Evolutionary conservation across 2,329 filamentous ascomycete genomes (phyloP).

Genomic region (Zasmidium angulare): DNA sequence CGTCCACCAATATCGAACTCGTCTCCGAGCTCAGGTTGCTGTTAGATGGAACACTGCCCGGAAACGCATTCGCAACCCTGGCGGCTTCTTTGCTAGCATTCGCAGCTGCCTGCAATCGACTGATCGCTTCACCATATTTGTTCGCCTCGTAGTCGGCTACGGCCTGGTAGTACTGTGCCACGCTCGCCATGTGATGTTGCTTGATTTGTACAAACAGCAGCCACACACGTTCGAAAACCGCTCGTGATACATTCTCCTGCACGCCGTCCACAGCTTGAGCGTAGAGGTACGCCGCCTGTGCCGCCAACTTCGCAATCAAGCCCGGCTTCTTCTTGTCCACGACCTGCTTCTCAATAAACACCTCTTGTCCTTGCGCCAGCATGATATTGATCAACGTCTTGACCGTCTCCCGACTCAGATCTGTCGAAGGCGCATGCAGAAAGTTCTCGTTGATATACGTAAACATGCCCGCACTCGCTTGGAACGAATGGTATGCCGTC

Average conservation of each 20-base stretch:
- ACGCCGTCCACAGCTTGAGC: constrained; percentile 83
- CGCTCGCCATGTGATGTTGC: constrained; percentile 75
- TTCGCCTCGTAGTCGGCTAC: constrained; percentile 86
- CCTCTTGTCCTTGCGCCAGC: constrained; percentile 93
- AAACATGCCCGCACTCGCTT: constrained; percentile 98
- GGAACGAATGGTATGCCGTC: constrained; percentile 96
- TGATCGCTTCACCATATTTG: constrained; percentile 80
- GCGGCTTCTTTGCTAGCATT: constrained; percentile 74
- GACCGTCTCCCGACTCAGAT: constrained; percentile 91
- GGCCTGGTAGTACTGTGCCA: constrained; percentile 92
- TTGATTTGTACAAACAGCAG: constrained; percentile 79
- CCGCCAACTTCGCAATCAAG: constrained; percentile 86
- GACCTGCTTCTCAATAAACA: constrained; percentile 95
- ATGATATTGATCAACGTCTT: constrained; percentile 91
- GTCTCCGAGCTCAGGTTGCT: constrained; percentile 84
- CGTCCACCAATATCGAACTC: constrained; percentile 69
- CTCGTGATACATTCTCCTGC: constrained; percentile 87
- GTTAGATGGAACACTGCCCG: constrained; percentile 71
- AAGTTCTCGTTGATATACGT: constrained; percentile 99
- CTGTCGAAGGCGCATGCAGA: constrained; percentile 92
- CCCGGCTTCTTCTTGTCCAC: constrained; percentile 89
- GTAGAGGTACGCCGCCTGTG: constrained; percentile 87
- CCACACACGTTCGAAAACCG: constrained; percentile 94
- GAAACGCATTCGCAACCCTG: constrained; percentile 75
- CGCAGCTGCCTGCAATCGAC: constrained; percentile 79